Conservation (phyloP, 2,329 filamentous ascomycete species). For the Ceratocystis harringtonii region DNA sequence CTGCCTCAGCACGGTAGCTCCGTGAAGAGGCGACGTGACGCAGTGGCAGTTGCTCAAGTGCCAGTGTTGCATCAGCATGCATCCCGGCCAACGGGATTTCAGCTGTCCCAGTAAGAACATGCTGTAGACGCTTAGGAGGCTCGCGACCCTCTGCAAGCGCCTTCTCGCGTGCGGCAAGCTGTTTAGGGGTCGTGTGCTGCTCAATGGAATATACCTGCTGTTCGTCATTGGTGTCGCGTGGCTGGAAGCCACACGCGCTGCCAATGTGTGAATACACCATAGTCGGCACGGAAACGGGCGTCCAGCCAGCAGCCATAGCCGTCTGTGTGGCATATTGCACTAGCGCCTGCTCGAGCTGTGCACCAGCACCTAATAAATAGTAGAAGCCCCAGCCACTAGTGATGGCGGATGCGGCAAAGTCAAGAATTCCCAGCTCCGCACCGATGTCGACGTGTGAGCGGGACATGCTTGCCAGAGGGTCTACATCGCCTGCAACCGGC, state of each 20-base stretch:
- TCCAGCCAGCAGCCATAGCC: conserved; percentile 62
- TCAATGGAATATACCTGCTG: conserved; percentile 72
- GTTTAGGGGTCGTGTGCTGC: conserved; percentile 35
- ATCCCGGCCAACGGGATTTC: conserved; percentile 91
- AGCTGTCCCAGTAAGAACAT: conserved; percentile 73
- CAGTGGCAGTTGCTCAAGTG: conserved; percentile 51
- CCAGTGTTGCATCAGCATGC: conserved; percentile 59
- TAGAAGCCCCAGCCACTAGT: conserved; percentile 97
- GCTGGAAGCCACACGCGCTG: conserved; percentile 83
- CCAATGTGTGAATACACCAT: conserved; percentile 88
- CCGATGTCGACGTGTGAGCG: conserved; percentile 74
- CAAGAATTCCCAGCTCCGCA: conserved; percentile 69
- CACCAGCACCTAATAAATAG: conserved; percentile 81
- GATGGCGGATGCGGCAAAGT: conserved; percentile 69
- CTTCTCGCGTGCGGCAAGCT: conserved; percentile 46
- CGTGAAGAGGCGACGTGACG: conserved; percentile 73
- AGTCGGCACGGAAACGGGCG: conserved; percentile 66
- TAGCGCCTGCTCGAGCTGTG: conserved; percentile 86
- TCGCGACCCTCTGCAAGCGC: conserved; percentile 37
- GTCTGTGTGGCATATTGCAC: conserved; percentile 70
- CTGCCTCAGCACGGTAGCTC: conserved; percentile 93
- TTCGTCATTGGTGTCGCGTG: conserved; percentile 77
- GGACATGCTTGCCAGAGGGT: conserved; percentile 20
- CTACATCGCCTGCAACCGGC: conserved; percentile 27
- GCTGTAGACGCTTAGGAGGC: conserved; percentile 43